Base-by-base conservation (phyloP, 257 asterid species). In the Paulownia fortunei region DNA sequence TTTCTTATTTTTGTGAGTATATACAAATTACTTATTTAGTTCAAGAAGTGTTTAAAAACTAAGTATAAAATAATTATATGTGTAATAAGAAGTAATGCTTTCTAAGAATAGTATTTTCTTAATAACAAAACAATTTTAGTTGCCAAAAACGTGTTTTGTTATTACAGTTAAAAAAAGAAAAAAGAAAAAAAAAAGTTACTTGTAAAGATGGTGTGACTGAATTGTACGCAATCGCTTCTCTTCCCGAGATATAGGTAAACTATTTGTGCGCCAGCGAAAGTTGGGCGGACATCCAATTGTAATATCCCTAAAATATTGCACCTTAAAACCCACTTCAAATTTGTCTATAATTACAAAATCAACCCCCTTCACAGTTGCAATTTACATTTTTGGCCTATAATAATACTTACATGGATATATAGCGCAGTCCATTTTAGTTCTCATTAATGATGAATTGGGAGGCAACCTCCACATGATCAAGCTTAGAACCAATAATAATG, bases 231-330 rank as follows among this genome's bases (percentile, higher is more conserved):
- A 24, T 23, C 52, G 36, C 11, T 32, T 24, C 42, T 3, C 24
- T 8, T 63, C 47, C 59, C 23, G 10, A 54, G 34, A 76, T 18
- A 63, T 41, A 51, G 71, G 34, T 54, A 27, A 69, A 78, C 30
- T 37, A 54, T 55, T 54, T 3, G n/a, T 69, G 70, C 54, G 85
- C 82, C 87, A 80, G 72, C 87, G 59, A 56, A 77, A 37, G 10
- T 39, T 67, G 76, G 27, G 77, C 74, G 69, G 81, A 71, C 84
- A 71, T 75, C 70, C 80, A 55, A 51, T 74, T 64, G 70, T 32
- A 54, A 16, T 8, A 15, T 34, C 47, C 24, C 47, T 62, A 30
- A 62, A 62, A 62, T 62, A 32, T 62, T 34, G 69, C 67, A 61
- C 42, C 67, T 16, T 27, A 3, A 30, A 4, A 15, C 41, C 74